phyloP scores from a whole-genome alignment of 768 basidiomycete genomes.

The Pleurotus tuoliensis region DNA sequence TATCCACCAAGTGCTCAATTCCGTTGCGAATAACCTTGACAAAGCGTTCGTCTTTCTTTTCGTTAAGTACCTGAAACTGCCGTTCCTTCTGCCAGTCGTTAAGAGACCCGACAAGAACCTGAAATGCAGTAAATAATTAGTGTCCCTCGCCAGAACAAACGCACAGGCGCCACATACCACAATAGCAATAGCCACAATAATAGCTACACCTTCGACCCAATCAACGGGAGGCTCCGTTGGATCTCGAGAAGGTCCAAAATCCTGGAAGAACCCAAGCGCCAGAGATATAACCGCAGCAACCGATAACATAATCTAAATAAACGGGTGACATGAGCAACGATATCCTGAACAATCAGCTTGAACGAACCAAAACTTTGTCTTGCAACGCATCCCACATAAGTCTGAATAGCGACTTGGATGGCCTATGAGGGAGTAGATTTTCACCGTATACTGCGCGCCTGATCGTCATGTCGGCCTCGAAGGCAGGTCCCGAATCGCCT shows the following conservation, averaged over 20 bases:
- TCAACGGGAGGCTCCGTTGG: conserved; percentile 76
- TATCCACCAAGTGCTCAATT: conserved; percentile 67
- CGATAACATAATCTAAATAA: conserved; percentile 72
- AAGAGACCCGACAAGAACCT: conserved; percentile 88
- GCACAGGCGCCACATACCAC: conserved; percentile 44
- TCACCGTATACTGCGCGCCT: conserved; percentile 68
- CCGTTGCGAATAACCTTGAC: conserved; percentile 81
- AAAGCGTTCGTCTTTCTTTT: conserved; percentile 91
- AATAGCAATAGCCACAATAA: conserved; percentile 70
- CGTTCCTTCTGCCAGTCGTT: conserved; percentile 99
- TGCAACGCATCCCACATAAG: conserved; percentile 86
- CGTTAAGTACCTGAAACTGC: conserved; percentile 90
- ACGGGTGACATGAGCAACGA: background rate
- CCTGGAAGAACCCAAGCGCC: conserved; percentile 91
- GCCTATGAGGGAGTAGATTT: conserved; percentile 71
- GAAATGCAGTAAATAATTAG: background rate
- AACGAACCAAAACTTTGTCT: conserved; percentile 78
- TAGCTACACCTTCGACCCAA: conserved; percentile 94
- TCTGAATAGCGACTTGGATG: conserved; percentile 62
- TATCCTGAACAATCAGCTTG: background rate
- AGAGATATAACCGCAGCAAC: conserved; percentile 92
- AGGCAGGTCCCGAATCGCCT: conserved; percentile 22
- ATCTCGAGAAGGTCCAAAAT: conserved; percentile 68
- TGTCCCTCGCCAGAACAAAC: too few species aligned
- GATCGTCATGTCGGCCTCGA: conserved; percentile 50